Base-by-base conservation (phyloP, 495 filamentous ascomycete genomes). In the Cenococcum geophilum region DNA sequence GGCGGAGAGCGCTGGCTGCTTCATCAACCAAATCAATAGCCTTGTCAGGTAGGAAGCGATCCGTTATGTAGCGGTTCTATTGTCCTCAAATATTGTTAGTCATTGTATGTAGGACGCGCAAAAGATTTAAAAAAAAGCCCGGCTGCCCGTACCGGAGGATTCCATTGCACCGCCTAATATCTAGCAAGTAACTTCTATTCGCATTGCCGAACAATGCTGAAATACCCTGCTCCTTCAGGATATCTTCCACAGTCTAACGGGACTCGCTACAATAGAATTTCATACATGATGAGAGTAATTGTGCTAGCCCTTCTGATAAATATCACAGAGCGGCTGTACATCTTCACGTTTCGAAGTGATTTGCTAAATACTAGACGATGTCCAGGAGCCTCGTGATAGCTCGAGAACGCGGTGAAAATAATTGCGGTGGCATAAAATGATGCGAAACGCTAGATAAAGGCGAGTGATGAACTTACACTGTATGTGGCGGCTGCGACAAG, bases 11-110 rank as follows among this genome's bases (percentile, higher is more conserved):
- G 42, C 89, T 95, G 4, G 93, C 92, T 14, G 93, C 93, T 75
- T 97, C 93, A 70, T 98, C 93, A 64, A 98, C 89, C 54, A 98
- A 72, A 72, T 98, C 93, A 62, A 98, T 98, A 6, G 93, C 93
- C 70, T 97, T 97, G 73, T 97, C 92, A 1, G 93, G 92, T 0
- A 97, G 78, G 72, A 95, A 97, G 37, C 93, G 88, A 70, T 97
- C 92, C 47, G 90, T 96, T 63, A 98, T 93, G 69, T 98, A 98
- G 34, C 93, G 88, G 68, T 97, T 97, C 40, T 45, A 14, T 45
- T 45, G 4, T 45, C 14, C 2, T 32, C 18, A 18, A 45, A 45
- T 45, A 16, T 14, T 16, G 18, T 45, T 14, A 45, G 18, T 45
- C 11, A 14, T 45, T 10, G 18, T 4, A 18, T 45, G 12, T 45